These are phyloP conservation scores for Ogataea pilisensis DNA, from an alignment of 805 yeast genomes.

Conservation along the genomic window DNA sequence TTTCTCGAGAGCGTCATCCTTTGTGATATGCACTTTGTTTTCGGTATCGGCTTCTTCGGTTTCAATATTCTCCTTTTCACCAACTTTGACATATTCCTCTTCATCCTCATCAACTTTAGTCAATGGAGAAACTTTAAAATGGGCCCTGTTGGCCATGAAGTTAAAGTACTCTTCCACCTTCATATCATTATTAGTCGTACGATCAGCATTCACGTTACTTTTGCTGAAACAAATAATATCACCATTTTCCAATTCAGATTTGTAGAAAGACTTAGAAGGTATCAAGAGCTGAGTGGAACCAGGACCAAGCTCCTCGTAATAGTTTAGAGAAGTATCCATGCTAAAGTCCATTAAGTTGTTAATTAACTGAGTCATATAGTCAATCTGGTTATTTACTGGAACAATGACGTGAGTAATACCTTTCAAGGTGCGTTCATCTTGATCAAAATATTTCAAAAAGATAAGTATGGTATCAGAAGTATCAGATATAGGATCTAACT, in stretches of 20 bases:
- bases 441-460: conserved; percentile 36
- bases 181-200: conserved; percentile 15
- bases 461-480: conserved; percentile 19
- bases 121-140: conserved; percentile 48
- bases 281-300: conserved; percentile 44
- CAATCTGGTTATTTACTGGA: conserved; percentile 42
- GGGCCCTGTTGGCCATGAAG: conserved; percentile 57
- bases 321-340: conserved; percentile 31
- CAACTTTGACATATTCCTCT: conserved; percentile 42
- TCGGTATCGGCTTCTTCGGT: conserved; percentile 11
- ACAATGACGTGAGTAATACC: conserved; percentile 64
- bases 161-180: conserved; percentile 45
- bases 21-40: conserved; percentile 4
- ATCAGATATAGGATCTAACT: conserved; percentile 20
- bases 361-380: conserved; percentile 37
- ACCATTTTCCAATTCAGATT: conserved; percentile 60
- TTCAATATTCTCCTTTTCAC: conserved; percentile 27
- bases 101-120: conserved; percentile 37
- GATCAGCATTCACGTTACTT: conserved; percentile 9
- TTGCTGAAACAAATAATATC: conserved; percentile 50
- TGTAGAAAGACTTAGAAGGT: conserved; percentile 40
- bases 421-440: conserved; percentile 43
- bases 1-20: conserved; percentile 5
- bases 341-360: conserved; percentile 38
- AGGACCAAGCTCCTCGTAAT: conserved; percentile 62